Percentiles rank a stretch among this genome's conserved stretches.
These are phyloP conservation scores for Chlamydomonas sphaeroides DNA, from an alignment of 139 green algal species.

Conservation along the genomic window DNA sequence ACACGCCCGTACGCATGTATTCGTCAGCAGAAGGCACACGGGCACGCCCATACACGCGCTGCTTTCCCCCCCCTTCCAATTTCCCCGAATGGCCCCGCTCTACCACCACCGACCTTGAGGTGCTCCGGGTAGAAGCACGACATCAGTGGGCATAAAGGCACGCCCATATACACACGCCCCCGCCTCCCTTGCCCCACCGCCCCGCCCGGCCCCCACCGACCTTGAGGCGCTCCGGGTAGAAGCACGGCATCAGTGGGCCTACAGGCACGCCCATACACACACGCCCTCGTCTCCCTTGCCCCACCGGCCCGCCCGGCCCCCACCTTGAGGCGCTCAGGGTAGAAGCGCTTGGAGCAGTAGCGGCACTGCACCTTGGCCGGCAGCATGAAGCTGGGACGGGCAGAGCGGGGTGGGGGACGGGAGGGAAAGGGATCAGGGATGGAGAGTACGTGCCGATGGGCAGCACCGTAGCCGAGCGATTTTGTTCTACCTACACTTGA, in stretches of 20 bases:
- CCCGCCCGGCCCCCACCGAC: slow-evolving; percentile 1
- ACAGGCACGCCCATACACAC: neutral
- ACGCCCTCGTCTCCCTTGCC: neutral
- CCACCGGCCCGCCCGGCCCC: too few species aligned
- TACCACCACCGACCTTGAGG: slow-evolving; percentile 57
- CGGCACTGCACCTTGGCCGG: slow-evolving; percentile 74
- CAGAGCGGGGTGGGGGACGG: too few species aligned
- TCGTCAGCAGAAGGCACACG: too few species aligned
- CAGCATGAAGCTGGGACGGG: slow-evolving; percentile 64
- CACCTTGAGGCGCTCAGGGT: slow-evolving; percentile 77
- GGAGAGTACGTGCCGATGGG: too few species aligned
- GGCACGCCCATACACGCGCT: neutral
- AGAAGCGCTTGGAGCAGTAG: slow-evolving; percentile 90
- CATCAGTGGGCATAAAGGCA: too few species aligned
- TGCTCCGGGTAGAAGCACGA: slow-evolving; percentile 78
- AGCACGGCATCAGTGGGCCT: too few species aligned
- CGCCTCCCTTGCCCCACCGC: neutral
- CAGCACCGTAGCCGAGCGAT: too few species aligned
- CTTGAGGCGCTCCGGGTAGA: slow-evolving; percentile 79
- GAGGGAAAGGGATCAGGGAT: too few species aligned
- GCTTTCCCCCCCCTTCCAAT: neutral
- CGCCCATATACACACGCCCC: neutral
- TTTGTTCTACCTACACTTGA: too few species aligned
- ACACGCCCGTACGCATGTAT: too few species aligned
- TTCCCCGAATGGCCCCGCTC: too few species aligned